Evolutionary conservation across 1,139 yeast species (phyloP).

Genomic region (Protomyces pachydermus): DNA sequence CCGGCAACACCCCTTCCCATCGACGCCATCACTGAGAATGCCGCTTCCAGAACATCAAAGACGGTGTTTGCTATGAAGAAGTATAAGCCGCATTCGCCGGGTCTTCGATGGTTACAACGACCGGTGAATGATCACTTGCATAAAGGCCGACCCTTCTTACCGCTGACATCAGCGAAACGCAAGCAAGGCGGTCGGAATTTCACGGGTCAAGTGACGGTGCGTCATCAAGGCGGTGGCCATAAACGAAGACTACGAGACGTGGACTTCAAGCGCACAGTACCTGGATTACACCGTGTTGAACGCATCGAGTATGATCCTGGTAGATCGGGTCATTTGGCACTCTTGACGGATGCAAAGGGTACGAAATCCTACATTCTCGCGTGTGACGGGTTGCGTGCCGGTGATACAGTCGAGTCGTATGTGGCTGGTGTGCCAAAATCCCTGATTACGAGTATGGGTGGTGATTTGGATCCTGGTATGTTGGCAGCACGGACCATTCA

Average conservation of each 20-base stretch:
- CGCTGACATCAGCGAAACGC: constrained; percentile 68
- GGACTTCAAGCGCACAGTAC: constrained; percentile 62
- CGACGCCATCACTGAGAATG: not conserved
- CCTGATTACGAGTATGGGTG: constrained; percentile 74
- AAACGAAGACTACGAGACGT: constrained; percentile 78
- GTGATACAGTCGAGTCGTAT: constrained; percentile 85
- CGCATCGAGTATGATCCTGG: constrained; percentile 96
- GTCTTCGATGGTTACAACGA: constrained; percentile 69
- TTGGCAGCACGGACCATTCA: constrained; percentile 81
- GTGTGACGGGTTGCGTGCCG: constrained; percentile 85
- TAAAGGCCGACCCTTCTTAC: constrained; percentile 75
- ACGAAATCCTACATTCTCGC: constrained; percentile 77
- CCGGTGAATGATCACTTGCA: constrained; percentile 84
- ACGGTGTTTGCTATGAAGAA: constrained; percentile 29
- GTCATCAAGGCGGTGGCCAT: constrained; percentile 98
- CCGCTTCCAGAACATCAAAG: not conserved
- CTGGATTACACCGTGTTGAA: constrained; percentile 73
- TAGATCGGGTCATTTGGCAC: constrained; percentile 89
- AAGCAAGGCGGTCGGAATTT: constrained; percentile 85
- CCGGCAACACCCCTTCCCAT: not conserved
- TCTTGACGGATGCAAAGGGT: constrained; percentile 63
- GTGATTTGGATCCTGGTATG: constrained; percentile 82
- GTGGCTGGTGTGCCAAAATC: constrained; percentile 81
- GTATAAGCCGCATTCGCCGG: constrained; percentile 33
- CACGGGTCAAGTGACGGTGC: constrained; percentile 78